phyloP scores from a whole-genome alignment of 2,329 filamentous ascomycete species.

The Malbranchea zuffiana region DNA sequence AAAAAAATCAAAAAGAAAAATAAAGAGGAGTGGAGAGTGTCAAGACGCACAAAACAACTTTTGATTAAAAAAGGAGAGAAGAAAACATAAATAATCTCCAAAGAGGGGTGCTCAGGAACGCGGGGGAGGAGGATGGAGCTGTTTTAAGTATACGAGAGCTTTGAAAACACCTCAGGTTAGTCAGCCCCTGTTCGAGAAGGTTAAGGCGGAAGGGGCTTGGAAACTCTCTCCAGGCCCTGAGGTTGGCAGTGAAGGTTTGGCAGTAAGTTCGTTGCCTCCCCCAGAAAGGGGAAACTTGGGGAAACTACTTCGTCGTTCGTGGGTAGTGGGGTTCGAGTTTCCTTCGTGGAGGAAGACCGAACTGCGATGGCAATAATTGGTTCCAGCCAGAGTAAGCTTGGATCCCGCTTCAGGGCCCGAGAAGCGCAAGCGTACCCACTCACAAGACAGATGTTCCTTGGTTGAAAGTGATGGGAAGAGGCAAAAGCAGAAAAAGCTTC shows the following conservation, averaged over 20 bases:
- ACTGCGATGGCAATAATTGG: slow-evolving; percentile 1
- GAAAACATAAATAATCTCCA: neutral
- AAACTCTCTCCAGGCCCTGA: no score
- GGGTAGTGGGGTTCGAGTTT: neutral
- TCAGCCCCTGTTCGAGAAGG: slow-evolving; percentile 8
- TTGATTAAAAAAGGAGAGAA: neutral
- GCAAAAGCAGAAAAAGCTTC: slow-evolving; percentile 2
- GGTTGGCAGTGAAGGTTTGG: neutral
- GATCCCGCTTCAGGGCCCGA: slow-evolving; percentile 5
- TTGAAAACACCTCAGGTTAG: slow-evolving; percentile 14
- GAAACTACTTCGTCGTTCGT: slow-evolving; percentile 3
- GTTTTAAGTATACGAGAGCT: no score
- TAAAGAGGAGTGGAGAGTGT: slow-evolving; percentile 5
- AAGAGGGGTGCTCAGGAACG: slow-evolving; percentile 2
- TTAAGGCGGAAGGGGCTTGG: slow-evolving; percentile 7
- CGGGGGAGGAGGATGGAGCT: slow-evolving; percentile 5
- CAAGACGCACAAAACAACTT: neutral
- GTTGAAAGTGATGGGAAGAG: neutral
- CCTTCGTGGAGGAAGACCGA: neutral
- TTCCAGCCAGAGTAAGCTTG: neutral
- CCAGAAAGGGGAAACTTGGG: slow-evolving; percentile 17
- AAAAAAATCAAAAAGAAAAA: neutral
- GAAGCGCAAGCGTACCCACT: slow-evolving; percentile 1
- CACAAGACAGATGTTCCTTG: neutral
- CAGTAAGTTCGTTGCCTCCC: slow-evolving; percentile 18